These are phyloP conservation scores for Phytophthora constricta DNA, from an alignment of 352 stramenopile genomes.

Conservation along the genomic window DNA sequence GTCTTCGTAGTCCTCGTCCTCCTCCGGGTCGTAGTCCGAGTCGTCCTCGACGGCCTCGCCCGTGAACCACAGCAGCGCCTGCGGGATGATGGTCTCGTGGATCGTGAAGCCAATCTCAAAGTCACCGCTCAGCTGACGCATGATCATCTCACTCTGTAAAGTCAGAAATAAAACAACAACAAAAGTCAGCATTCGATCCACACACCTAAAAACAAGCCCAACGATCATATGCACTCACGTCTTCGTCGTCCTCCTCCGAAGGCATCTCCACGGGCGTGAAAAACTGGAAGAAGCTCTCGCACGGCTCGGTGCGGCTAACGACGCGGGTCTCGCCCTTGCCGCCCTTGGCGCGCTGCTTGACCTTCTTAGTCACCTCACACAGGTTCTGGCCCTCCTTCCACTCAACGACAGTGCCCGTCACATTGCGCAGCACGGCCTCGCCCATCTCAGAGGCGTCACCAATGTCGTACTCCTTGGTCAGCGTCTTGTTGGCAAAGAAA, in stretches of 20 bases:
- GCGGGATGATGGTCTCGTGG: constrained; percentile 89
- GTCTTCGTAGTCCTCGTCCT: constrained; percentile 73
- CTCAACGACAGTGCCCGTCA: constrained; percentile 74
- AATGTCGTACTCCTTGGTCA: constrained; percentile 89
- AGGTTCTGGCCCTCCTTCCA: constrained; percentile 88
- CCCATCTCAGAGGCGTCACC: constrained; percentile 81
- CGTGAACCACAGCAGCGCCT: constrained; percentile 89
- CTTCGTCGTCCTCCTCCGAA: constrained; percentile 83
- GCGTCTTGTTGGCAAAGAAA: constrained; percentile 79
- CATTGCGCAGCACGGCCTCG: constrained; percentile 82
- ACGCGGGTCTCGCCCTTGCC: constrained; percentile 79
- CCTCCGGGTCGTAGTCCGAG: constrained; percentile 85
- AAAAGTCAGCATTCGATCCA: constrained; percentile 11
- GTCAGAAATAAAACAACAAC: constrained; percentile 20
- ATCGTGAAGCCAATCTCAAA: constrained; percentile 90
- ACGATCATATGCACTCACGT: constrained; percentile 59
- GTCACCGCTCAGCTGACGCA: constrained; percentile 83
- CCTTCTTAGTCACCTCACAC: constrained; percentile 87
- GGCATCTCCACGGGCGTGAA: constrained; percentile 88
- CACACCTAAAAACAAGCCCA: constrained; percentile 14
- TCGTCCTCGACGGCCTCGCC: constrained; percentile 81
- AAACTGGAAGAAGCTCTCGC: constrained; percentile 90
- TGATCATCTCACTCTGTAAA: constrained; percentile 82
- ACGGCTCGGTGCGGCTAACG: constrained; percentile 79
- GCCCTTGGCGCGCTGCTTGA: constrained; percentile 87